Conservation (phyloP, 2,329 filamentous ascomycete genomes). For the Chrysoporthe deuterocubensis region DNA sequence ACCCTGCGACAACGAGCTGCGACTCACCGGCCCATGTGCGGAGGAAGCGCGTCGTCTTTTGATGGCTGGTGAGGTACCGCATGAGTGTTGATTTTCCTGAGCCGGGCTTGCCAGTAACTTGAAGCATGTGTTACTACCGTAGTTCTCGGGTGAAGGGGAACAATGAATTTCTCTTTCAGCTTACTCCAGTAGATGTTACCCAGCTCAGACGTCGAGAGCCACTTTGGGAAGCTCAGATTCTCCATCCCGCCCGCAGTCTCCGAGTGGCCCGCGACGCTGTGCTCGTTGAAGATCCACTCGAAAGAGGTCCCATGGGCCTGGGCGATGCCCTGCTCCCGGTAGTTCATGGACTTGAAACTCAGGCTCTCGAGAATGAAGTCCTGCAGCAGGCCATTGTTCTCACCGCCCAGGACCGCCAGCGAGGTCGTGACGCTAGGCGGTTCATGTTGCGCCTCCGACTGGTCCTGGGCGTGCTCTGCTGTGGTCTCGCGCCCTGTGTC, state of each 20-base stretch:
- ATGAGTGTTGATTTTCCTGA: constrained; percentile 53
- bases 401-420: background rate
- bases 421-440: background rate
- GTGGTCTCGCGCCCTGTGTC: background rate
- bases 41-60: constrained; percentile 25
- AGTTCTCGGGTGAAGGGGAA: too few species aligned
- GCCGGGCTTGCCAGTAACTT: constrained; percentile 47
- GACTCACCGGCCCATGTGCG: constrained; percentile 35
- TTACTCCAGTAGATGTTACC: constrained; percentile 24
- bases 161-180: background rate
- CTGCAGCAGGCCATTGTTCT: constrained; percentile 16
- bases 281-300: constrained; percentile 21
- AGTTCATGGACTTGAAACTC: constrained; percentile 20
- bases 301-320: constrained; percentile 23
- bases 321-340: constrained; percentile 20
- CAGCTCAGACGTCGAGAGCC: constrained; percentile 23
- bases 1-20: constrained; percentile 41
- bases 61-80: constrained; percentile 41
- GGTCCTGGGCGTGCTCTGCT: background rate
- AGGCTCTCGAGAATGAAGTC: constrained; percentile 25
- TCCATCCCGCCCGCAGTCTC: background rate
- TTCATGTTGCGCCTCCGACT: background rate
- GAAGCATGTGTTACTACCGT: background rate
- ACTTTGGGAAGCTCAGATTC: constrained; percentile 15
- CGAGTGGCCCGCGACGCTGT: background rate